Base-by-base conservation (phyloP, 345 rosid species). In the Camelina hispida region DNA sequence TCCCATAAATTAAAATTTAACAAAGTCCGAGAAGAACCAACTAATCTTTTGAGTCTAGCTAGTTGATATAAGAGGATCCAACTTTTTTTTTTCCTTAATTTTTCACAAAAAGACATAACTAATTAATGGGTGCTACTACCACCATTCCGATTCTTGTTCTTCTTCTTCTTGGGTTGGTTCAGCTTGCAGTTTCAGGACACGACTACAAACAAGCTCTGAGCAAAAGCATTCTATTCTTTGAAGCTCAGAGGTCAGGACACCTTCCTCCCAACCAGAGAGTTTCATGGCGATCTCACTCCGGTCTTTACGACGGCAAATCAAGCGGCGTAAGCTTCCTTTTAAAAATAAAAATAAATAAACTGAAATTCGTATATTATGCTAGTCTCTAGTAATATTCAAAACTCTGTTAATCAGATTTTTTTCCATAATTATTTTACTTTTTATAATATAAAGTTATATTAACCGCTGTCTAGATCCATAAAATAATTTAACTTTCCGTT, bases 181-280 rank as follows among this genome's bases (percentile, higher is more conserved):
- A 90, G 3, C 64, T 74, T 58, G 88, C 81, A 55, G 66, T 86
- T 12, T 91, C 93, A 35, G 93, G 91, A 6, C 99, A 95, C 57
- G 97, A 95, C 82, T 95, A 95, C 48, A 85, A 82, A 65, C 93
- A 87, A 75, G 99, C 98, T 75, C 75, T 95, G 28, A 80, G 83
- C 35, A 95, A 95, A 76, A 89, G 99, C 93, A 72, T 92, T 80
- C 87, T 95, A 69, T 95, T 90, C 88, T 95, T 90, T 32, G 99
- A 95, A 82, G 97, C 97, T 79, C 99, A 92, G 74, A 87, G 99
- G 83, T 95, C 99, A 53, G 99, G 99, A 28, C 79, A 80, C 70
- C 90, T 95, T 15, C 99, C 99, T 47, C 79, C 77, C 23, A 85
- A 80, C 83, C 98, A 95, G 79, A 87, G 97, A 75, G 91, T 95